Base-by-base conservation (phyloP, 2,329 filamentous ascomycete genomes). In the Microascus cirrosus region DNA sequence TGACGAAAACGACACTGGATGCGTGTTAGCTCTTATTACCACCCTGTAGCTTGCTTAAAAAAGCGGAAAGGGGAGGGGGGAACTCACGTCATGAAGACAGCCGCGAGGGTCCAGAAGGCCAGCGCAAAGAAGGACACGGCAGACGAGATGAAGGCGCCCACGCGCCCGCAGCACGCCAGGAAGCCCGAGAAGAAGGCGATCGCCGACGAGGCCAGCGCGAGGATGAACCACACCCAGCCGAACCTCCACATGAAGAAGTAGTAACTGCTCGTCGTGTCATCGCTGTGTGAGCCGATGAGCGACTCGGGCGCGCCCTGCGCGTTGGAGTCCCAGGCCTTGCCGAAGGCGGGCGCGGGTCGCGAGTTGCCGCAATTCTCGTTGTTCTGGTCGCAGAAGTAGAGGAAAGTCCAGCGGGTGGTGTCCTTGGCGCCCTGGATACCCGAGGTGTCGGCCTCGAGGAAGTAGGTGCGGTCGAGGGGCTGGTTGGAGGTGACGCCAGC, bases 241-340 rank as follows among this genome's bases (percentile, higher is more conserved):
- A 96, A 96, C 48, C 93, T 84, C 75, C 90, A 95, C 68, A 94
- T 79, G 73, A 91, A 90, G 75, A 81, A 97, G 77, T 85, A 95
- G 62, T 74, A 73, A 4, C 8, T 32, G 24, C 62, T 69, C 61
- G 83, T 86, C 3, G 81, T 85, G 59, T 72, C 62, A 60, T 73
- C 73, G 60, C 74, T 82, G 63, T 84, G 77, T 22, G 11, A 50
- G n/a, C 45, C 45, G 12, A 11, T 45, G 15, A 45, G n/a, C 15
- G n/a, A 22, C 12, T 22, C n/a, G 10, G 45, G 45, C n/a, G 6
- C n/a, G 8, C 6, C 45, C n/a, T 3, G 20, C 20, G 80, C 73
- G 65, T 75, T 65, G 2, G 70, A 71, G 22, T 80, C 66, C 83
- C 83, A 86, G 39, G 81, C 94, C 70, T 85, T 87, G 78, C 89